phyloP scores from a whole-genome alignment of 768 basidiomycete genomes.

The Ramaria sp. region DNA sequence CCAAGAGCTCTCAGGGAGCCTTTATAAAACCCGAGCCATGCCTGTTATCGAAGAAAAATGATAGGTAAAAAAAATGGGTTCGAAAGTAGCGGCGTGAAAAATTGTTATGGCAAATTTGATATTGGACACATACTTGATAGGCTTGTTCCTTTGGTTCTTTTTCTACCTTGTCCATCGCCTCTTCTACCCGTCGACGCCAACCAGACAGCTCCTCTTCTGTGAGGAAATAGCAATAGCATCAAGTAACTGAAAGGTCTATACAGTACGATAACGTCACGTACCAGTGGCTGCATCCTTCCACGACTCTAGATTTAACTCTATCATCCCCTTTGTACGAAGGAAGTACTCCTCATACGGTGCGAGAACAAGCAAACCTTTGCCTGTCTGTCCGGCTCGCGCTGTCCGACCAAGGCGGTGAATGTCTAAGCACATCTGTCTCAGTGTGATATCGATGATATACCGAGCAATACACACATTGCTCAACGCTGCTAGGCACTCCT shows the following conservation, averaged over 20 bases:
- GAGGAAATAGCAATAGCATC: background rate
- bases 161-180: conserved; percentile 24
- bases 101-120: too few species aligned
- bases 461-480: conserved; percentile 25
- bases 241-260: background rate
- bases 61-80: too few species aligned
- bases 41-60: conserved; percentile 13
- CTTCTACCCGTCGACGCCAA: conserved; percentile 13
- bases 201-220: background rate
- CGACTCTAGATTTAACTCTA: conserved; percentile 25
- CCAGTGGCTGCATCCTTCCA: background rate
- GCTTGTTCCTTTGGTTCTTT: conserved; percentile 34
- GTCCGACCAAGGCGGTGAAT: conserved; percentile 31
- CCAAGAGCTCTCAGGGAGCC: conserved; percentile 24
- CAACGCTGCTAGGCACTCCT: conserved; percentile 23
- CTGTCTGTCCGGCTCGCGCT: conserved; percentile 29
- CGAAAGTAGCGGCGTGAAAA: too few species aligned
- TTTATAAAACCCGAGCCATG: conserved; percentile 50
- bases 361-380: conserved; percentile 44
- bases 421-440: conserved; percentile 13
- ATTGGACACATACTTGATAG: conserved; percentile 23
- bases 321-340: conserved; percentile 29
- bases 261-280: background rate
- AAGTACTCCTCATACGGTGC: conserved; percentile 40
- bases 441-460: background rate